These are phyloP conservation scores for Dichotomopilus funicola DNA, from an alignment of 2,329 filamentous ascomycete genomes.

Conservation along the genomic window DNA sequence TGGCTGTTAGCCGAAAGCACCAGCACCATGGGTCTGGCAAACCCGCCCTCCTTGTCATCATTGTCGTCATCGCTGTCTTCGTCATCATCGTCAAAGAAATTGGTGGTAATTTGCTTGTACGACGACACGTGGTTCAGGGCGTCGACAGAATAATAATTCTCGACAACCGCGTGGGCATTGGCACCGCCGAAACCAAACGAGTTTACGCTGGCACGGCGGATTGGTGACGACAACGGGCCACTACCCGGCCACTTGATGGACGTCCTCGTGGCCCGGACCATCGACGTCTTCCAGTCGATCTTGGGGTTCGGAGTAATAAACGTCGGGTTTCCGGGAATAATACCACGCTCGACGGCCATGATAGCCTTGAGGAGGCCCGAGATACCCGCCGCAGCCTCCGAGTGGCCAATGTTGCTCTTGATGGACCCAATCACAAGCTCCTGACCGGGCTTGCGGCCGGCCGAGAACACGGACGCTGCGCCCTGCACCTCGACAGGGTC, in stretches of 20 bases:
- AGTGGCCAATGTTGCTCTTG: conserved; percentile 32
- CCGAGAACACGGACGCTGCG: conserved; percentile 24
- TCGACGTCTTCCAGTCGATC: conserved; percentile 5
- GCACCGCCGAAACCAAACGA: conserved; percentile 18
- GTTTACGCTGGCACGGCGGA: conserved; percentile 13
- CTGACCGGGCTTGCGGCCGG: neutral
- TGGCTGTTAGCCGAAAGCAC: neutral
- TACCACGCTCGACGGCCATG: conserved; percentile 26
- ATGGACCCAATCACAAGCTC: conserved; percentile 25
- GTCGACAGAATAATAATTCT: neutral
- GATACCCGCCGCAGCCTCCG: conserved; percentile 21
- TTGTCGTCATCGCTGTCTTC: neutral
- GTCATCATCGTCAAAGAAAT: neutral
- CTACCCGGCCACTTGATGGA: conserved; percentile 23
- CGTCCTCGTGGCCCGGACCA: conserved; percentile 4
- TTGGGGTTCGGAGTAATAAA: conserved; percentile 21
- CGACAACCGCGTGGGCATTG: conserved; percentile 16
- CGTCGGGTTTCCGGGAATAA: conserved; percentile 24
- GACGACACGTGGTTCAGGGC: neutral
- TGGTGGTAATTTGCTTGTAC: neutral
- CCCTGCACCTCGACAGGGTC: conserved; percentile 34
- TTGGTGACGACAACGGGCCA: neutral
- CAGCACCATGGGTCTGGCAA: neutral
- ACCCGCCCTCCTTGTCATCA: neutral
- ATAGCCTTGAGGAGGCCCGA: conserved; percentile 29